Conservation (phyloP, 2,329 filamentous ascomycete species). For the Microcyclospora tardicrescens region DNA sequence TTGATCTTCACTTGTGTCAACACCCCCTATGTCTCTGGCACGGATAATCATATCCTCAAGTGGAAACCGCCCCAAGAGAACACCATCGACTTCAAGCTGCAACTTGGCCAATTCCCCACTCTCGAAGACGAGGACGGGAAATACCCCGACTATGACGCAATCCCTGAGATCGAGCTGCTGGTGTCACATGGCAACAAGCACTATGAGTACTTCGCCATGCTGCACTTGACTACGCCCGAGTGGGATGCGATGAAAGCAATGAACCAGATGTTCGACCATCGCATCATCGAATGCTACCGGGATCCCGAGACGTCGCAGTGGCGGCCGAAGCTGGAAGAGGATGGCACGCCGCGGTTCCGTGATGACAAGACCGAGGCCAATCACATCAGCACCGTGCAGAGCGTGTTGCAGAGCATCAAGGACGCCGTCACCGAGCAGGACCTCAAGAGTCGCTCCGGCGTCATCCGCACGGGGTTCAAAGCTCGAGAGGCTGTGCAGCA, state of each 20-base stretch:
- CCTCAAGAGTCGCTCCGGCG: conserved; percentile 53
- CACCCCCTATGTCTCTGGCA: conserved; percentile 77
- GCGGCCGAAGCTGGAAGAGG: conserved; percentile 50
- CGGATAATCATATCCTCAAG: conserved; percentile 86
- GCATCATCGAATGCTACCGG: conserved; percentile 81
- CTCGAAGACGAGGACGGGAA: conserved; percentile 58
- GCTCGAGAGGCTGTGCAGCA: conserved; percentile 11
- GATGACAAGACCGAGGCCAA: conserved; percentile 91
- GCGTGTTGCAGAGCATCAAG: conserved; percentile 78
- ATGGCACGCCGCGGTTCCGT: conserved; percentile 58
- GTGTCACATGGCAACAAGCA: conserved; percentile 56
- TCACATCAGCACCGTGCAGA: conserved; percentile 69
- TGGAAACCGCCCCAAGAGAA: conserved; percentile 97
- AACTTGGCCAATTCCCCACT: conserved; percentile 56
- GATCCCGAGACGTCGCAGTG: conserved; percentile 57
- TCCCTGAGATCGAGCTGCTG: conserved; percentile 60
- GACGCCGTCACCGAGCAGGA: conserved; percentile 77
- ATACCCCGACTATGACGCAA: conserved; percentile 62
- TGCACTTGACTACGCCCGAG: conserved; percentile 60
- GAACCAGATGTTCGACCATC: conserved; percentile 64
- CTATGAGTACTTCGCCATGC: conserved; percentile 42
- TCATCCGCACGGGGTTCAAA: conserved; percentile 76
- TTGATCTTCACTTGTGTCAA: conserved; percentile 94
- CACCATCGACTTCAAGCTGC: conserved; percentile 80
- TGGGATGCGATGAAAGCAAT: conserved; percentile 72